Evolutionary conservation across 2,329 filamentous ascomycete species (phyloP), one percentile per base, ranked within the genome.

Genomic region (Alternaria consortialis): DNA sequence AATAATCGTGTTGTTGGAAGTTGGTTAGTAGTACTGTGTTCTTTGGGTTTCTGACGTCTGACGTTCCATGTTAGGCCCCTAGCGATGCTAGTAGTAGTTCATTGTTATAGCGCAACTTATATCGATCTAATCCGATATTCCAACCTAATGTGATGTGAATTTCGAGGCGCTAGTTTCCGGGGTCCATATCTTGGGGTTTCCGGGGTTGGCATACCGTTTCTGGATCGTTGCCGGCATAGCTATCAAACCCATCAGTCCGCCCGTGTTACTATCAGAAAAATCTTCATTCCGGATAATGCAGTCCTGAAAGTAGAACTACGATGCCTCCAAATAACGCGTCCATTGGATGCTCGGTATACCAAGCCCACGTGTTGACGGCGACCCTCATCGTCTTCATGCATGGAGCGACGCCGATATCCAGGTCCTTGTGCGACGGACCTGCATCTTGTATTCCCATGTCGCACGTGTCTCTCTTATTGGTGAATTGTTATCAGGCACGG

Each of bases 391-490:
- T 48, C 32, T 37, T 31, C 46, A 44, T 53, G 23, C 31, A 46
- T 27, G 37, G 32, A 23, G 44, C 50, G 55, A 54, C 54, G 47
- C 64, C 62, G 61, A 50, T 23, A 56, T 63, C 65, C 67, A 67
- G 70, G 67, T 62, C 58, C 44, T 32, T 40, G 13, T 13, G 29
- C 46, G 37, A 29, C 52, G 47, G 32, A 32, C 46, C 56, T 64
- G 59, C 56, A 59, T 48, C 44, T 50, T 60, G 32, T 36, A 53
- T 53, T 56, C 60, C 39, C 34, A 48, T 15, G 47, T 46, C 50
- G 62, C 73, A 75, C 73, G 72, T 75, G 73, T 66, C 55, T n/a
- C 13, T 47, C 51, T 71, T 63, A 74, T 69, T 74, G 71, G 73
- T 23, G 58, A 55, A 32, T 58, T 64, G 65, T 67, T 74, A 74